A percentile compares a stretch with the other conserved stretches of the same genome.
Conservation (phyloP, 2,329 filamentous ascomycete genomes). For the Endoconidiophora polonica region DNA sequence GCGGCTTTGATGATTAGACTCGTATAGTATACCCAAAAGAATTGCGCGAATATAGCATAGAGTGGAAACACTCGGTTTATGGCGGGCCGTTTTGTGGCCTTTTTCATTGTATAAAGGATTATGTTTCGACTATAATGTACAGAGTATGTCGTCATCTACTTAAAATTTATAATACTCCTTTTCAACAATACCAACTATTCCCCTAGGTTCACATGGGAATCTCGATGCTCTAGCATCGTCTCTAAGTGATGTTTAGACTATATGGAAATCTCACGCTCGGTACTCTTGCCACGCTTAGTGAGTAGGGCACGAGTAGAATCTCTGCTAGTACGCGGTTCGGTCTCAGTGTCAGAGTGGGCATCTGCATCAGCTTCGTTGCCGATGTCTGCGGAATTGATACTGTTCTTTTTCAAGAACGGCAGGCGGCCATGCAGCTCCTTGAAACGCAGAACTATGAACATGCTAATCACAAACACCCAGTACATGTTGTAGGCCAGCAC, state of each 20-base stretch:
- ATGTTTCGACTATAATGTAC: not conserved
- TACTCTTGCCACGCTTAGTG: slow-evolving; percentile 5
- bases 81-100: not conserved
- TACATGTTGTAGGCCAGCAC: slow-evolving; percentile 80
- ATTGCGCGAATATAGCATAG: not conserved
- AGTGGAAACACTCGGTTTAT: not conserved
- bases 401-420: slow-evolving; percentile 9
- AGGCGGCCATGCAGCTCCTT: slow-evolving; percentile 31
- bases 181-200: too few relatives aligned
- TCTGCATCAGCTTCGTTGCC: not conserved
- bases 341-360: not conserved
- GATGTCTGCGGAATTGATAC: not conserved
- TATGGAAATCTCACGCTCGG: not conserved
- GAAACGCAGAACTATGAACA: slow-evolving; percentile 49
- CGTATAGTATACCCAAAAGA: slow-evolving; percentile 1
- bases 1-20: slow-evolving; percentile 37
- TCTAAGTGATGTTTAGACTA: not conserved
- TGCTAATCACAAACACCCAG: slow-evolving; percentile 55
- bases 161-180: too few relatives aligned
- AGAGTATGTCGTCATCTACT: not conserved
- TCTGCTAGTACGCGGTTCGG: slow-evolving; percentile 3
- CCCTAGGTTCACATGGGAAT: not conserved
- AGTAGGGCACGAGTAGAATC: slow-evolving; percentile 11
- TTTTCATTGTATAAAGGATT: not conserved
- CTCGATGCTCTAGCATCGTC: not conserved